These are phyloP conservation scores for Naganishia vishniacii DNA, from an alignment of 768 basidiomycete genomes.

Conservation along the genomic window DNA sequence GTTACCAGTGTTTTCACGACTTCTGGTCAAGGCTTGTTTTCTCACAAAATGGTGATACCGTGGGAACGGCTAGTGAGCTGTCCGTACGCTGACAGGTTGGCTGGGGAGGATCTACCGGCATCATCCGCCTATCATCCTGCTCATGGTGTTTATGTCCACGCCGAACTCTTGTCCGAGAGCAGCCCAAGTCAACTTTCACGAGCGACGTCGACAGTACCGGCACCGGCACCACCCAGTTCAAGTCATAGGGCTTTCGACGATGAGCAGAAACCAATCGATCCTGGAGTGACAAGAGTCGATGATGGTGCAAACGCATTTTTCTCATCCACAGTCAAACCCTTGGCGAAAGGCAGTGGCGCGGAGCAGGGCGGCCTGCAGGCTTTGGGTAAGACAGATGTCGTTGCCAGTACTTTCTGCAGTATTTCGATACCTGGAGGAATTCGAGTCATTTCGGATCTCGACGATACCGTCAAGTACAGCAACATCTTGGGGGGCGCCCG, in stretches of 20 bases:
- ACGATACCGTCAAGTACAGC: constrained; percentile 82
- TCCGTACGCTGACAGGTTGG: constrained; percentile 57
- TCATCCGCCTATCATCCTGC: constrained; percentile 3
- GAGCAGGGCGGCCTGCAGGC: constrained; percentile 21
- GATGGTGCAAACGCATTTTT: constrained; percentile 26
- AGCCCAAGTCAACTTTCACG: constrained; percentile 21
- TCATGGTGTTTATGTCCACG: constrained; percentile 27
- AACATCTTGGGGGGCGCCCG: constrained; percentile 73
- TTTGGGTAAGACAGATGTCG: constrained; percentile 23
- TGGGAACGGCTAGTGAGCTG: constrained; percentile 68
- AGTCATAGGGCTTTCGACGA: neutral
- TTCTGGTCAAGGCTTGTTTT: constrained; percentile 67
- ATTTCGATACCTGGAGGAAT: constrained; percentile 46
- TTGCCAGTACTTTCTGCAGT: constrained; percentile 23
- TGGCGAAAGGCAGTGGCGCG: constrained; percentile 16
- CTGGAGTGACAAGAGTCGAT: constrained; percentile 24
- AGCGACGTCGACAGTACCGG: constrained; percentile 19
- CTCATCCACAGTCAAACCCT: constrained; percentile 26
- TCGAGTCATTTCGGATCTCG: constrained; percentile 85
- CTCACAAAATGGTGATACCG: constrained; percentile 57
- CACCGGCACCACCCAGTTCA: constrained; percentile 1
- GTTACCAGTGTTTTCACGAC: constrained; percentile 57
- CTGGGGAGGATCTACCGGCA: constrained; percentile 53
- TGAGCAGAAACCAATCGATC: constrained; percentile 25
- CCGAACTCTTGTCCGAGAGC: constrained; percentile 22